These are phyloP conservation scores for Piloderma croceum DNA, from an alignment of 768 basidiomycete species.

Conservation along the genomic window DNA sequence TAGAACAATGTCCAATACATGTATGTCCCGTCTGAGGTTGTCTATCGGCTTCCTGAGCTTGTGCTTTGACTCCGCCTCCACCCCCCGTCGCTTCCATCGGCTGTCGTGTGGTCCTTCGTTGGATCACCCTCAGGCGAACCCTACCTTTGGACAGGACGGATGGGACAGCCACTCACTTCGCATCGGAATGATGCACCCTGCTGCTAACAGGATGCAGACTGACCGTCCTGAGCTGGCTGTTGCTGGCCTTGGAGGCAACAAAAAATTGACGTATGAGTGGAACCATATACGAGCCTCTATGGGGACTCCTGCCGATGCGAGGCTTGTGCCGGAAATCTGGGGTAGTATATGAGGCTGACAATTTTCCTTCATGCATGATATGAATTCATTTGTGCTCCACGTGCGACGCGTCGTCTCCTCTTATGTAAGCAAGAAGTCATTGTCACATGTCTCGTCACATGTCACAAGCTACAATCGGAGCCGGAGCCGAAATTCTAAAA, in stretches of 20 bases:
- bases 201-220: slow-evolving; percentile 1
- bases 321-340: slow-evolving; percentile 66
- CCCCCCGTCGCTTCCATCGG: background rate
- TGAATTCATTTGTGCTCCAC: too few relatives aligned
- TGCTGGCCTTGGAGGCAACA: slow-evolving; percentile 11
- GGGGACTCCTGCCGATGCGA: slow-evolving; percentile 80
- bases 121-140: background rate
- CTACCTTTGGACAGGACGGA: slow-evolving; percentile 2
- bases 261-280: slow-evolving; percentile 46
- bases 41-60: too few relatives aligned
- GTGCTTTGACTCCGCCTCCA: background rate
- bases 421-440: too few relatives aligned
- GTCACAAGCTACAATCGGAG: too few relatives aligned
- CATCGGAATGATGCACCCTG: too few relatives aligned
- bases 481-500: too few relatives aligned
- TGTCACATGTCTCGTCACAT: too few relatives aligned
- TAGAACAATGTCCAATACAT: too few relatives aligned
- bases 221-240: slow-evolving; percentile 1
- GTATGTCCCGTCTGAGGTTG: too few relatives aligned
- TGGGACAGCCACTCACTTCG: too few relatives aligned
- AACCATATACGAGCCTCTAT: slow-evolving; percentile 53
- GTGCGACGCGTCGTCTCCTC: too few relatives aligned
- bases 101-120: background rate
- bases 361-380: too few relatives aligned
- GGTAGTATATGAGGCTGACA: slow-evolving; percentile 85